Conservation (phyloP, 2,329 filamentous ascomycete species). For the Kalmusia sp. region DNA sequence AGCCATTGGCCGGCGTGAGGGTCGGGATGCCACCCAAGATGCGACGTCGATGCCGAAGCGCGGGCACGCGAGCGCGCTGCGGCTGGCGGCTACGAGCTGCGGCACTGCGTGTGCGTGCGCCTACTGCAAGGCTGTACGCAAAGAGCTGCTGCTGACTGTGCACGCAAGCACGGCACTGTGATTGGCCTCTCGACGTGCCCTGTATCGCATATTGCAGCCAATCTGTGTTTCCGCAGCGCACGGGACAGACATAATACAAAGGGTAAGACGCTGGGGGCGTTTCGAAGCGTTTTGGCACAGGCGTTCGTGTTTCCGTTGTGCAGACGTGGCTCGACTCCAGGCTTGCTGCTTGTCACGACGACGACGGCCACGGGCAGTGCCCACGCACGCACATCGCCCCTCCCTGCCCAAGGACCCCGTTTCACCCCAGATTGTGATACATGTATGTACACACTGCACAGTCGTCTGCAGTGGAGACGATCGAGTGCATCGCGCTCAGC, state of each 20-base stretch:
- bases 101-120: neutral
- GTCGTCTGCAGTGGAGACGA: neutral
- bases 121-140: neutral
- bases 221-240: no score
- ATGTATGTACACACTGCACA: no score
- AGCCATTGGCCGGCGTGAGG: neutral
- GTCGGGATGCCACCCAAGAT: no score
- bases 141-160: neutral
- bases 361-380: slow-evolving; percentile 2
- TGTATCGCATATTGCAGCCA: no score
- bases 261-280: neutral
- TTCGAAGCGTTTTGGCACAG: neutral
- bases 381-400: no score
- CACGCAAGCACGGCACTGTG: neutral
- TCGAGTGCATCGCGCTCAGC: no score
- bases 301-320: neutral
- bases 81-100: no score
- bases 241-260: no score
- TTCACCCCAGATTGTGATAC: slow-evolving; percentile 1
- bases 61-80: neutral
- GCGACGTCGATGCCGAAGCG: neutral
- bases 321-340: neutral
- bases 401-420: neutral
- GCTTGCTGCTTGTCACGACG: slow-evolving; percentile 1
- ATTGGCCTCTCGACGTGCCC: no score